phyloP scores from a whole-genome alignment of 306 rosid genomes.

The Prunus mongolica region DNA sequence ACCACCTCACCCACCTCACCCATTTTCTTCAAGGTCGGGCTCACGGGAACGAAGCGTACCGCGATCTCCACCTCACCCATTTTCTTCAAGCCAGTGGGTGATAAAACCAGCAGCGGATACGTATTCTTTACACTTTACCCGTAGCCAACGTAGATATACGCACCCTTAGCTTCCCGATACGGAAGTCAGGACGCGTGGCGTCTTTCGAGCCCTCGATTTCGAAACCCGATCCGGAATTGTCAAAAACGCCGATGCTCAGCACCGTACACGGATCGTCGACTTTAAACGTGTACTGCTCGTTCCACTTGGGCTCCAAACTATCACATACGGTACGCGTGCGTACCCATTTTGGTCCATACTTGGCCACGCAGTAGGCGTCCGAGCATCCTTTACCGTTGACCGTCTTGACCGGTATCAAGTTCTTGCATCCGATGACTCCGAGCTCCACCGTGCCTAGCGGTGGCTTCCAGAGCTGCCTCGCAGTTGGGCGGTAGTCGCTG shows the following conservation, averaged over 20 bases:
- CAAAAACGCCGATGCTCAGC: slow-evolving; percentile 70
- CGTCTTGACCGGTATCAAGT: slow-evolving; percentile 66
- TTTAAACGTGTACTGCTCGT: slow-evolving; percentile 88
- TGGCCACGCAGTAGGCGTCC: slow-evolving; percentile 78
- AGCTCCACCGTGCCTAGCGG: slow-evolving; percentile 70
- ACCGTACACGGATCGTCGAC: slow-evolving; percentile 87
- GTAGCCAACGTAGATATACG: slow-evolving; percentile 68
- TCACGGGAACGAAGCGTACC: slow-evolving; percentile 42
- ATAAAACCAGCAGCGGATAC: slow-evolving; percentile 57
- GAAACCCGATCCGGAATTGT: slow-evolving; percentile 33
- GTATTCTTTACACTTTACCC: slow-evolving; percentile 54
- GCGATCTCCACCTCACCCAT: slow-evolving; percentile 89
- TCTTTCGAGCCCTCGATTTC: slow-evolving; percentile 24
- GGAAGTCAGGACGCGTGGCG: slow-evolving; percentile 39
- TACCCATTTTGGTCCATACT: slow-evolving; percentile 83
- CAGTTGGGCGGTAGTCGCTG: slow-evolving; percentile 91
- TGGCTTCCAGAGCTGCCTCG: slow-evolving; percentile 84
- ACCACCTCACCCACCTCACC: no score
- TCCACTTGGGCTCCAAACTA: slow-evolving; percentile 84
- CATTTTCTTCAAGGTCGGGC: slow-evolving; percentile 47
- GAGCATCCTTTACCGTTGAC: slow-evolving; percentile 52
- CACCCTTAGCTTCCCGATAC: slow-evolving; percentile 61
- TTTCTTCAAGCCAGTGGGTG: slow-evolving; percentile 48
- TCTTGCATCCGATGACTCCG: slow-evolving; percentile 67
- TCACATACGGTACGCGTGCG: slow-evolving; percentile 65